These are phyloP conservation scores for Fragaria iinumae DNA, from an alignment of 306 rosid genomes.

Conservation along the genomic window DNA sequence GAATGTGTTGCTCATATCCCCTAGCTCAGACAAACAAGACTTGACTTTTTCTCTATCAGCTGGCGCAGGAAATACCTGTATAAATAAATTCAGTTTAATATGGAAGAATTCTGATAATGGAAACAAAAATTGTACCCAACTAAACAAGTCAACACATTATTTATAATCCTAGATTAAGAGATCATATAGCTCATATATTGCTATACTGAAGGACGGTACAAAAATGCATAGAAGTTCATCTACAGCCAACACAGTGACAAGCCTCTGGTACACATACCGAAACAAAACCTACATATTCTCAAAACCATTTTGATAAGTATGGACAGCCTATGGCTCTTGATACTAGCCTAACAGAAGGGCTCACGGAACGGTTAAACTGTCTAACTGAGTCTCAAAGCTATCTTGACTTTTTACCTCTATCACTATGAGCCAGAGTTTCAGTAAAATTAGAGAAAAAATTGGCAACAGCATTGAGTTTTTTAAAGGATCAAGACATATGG, in stretches of 20 bases:
- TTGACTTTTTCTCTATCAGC: slow-evolving; percentile 82
- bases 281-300: neutral
- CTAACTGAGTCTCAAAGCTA: neutral
- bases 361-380: neutral
- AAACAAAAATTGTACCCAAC: neutral
- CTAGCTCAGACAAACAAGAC: slow-evolving; percentile 90
- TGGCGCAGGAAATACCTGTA: slow-evolving; percentile 76
- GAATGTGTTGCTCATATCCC: slow-evolving; percentile 81
- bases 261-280: neutral
- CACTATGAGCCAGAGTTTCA: neutral
- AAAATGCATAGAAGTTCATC: neutral
- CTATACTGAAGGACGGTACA: neutral
- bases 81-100: slow-evolving; percentile 14
- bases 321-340: neutral
- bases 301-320: neutral
- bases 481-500: neutral
- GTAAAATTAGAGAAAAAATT: neutral
- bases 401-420: neutral
- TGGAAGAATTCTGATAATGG: neutral
- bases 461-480: neutral
- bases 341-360: slow-evolving; percentile 3
- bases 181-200: neutral
- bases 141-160: neutral
- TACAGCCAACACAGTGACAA: neutral
- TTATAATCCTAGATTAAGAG: neutral